Conservation (phyloP, 371 early-diverging fungal genomes). For the Fennellomyces sp. region DNA sequence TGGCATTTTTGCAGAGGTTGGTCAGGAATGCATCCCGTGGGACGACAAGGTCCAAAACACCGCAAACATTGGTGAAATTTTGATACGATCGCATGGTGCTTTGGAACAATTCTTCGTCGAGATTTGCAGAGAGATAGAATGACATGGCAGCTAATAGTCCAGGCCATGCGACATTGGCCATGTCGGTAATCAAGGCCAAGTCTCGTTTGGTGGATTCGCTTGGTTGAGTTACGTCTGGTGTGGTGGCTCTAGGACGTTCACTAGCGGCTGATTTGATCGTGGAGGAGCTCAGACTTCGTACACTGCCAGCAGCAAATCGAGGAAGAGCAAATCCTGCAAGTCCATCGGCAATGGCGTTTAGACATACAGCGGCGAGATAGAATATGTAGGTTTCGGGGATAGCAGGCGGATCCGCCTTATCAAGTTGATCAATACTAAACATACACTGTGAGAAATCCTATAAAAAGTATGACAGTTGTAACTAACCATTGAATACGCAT, state of each 20-base stretch:
- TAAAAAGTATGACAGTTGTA: not conserved
- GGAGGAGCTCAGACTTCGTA: conserved; percentile 13
- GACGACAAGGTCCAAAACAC: conserved; percentile 77
- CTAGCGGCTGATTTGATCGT: conserved; percentile 6
- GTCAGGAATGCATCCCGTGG: conserved; percentile 88
- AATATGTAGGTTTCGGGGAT: conserved; percentile 90
- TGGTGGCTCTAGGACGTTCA: not conserved
- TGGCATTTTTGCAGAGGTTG: conserved; percentile 77
- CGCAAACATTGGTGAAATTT: conserved; percentile 81
- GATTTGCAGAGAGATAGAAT: conserved; percentile 71
- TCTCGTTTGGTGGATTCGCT: conserved; percentile 45
- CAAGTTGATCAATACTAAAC: conserved; percentile 84
- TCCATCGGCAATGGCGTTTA: conserved; percentile 73
- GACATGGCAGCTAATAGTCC: conserved; percentile 83
- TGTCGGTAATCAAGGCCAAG: conserved; percentile 69
- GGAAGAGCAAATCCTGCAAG: conserved; percentile 72
- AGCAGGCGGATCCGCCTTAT: conserved; percentile 87
- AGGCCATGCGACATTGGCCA: conserved; percentile 85
- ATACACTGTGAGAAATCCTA: not conserved
- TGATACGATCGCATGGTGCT: conserved; percentile 73
- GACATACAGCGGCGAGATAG: conserved; percentile 72
- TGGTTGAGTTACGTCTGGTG: not conserved
- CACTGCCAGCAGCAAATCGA: conserved; percentile 47
- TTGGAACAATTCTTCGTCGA: conserved; percentile 89
- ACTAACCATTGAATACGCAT: conserved; percentile 81